Evolutionary conservation across 352 stramenopile species (phyloP), one percentile per base, ranked within the genome.

Genomic region (Phytophthora fragariaefolia): DNA sequence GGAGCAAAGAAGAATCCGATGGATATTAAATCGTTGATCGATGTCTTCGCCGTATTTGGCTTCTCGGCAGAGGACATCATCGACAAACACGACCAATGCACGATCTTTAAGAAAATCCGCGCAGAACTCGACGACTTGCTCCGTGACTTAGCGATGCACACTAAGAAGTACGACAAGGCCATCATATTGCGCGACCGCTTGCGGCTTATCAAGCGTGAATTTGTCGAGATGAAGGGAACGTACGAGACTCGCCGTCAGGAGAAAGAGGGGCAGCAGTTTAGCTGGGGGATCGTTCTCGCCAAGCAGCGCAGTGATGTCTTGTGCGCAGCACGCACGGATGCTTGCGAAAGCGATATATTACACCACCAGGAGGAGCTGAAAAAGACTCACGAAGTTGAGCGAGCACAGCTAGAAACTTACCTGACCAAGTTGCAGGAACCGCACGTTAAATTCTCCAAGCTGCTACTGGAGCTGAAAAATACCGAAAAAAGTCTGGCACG

Each of bases 161-260:
- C 77, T 8, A 91, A 87, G 55, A 88, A 89, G 62, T 92, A 89
- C 59, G 80, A 91, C 67, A 87, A 87, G 46, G 85, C 83, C 1
- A 75, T 91, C 26, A 20, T 93, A 5, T 55, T 93, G 13, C 85
- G 85, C 1, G 83, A 93, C 32, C 77, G 83, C 4, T 60, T 93
- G 27, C 67, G 71, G 5, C 22, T 80, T 20, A 88, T 93, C 54
- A 91, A 91, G 59, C 61, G 49, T 1, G 81, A 93, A 59, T 92
- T 93, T 28, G 69, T 92, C 6, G 73, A 79, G 15, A 89, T 88
- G 71, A 83, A 93, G 48, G 67, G 73, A 38, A 77, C 55, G 42
- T 92, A 92, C 63, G 85, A 93, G 43, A 45, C 43, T 10, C 59
- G 76, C 0, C 76, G 83, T 1, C 85, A 93, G 48, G 54, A 79